A percentile compares a stretch with the other conserved stretches of the same genome.
These are phyloP conservation scores for Knufia petricola DNA, from an alignment of 2,329 filamentous ascomycete species.

Conservation along the genomic window DNA sequence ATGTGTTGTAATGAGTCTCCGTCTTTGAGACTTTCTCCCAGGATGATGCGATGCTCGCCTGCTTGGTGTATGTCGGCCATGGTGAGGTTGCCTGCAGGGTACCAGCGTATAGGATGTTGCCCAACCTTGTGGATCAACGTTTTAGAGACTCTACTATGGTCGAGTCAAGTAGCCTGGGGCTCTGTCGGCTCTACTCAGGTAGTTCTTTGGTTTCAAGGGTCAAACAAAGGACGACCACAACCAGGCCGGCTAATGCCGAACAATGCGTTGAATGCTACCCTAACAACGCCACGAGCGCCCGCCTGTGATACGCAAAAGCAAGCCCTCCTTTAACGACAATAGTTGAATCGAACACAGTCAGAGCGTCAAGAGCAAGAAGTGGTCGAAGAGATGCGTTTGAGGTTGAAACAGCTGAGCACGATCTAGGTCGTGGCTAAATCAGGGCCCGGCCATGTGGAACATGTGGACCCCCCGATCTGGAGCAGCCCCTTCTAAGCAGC, in stretches of 20 bases:
- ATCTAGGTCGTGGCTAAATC: neutral
- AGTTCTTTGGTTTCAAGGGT: neutral
- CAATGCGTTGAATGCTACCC: neutral
- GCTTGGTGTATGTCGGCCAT: slow-evolving; percentile 19
- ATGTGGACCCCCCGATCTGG: no score
- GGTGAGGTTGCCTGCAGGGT: neutral
- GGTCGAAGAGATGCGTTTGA: no score
- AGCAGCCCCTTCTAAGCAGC: no score
- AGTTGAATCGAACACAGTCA: neutral
- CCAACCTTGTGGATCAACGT: no score
- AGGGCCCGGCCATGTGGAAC: neutral
- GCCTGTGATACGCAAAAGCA: neutral
- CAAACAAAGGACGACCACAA: neutral
- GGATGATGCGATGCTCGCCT: slow-evolving; percentile 38
- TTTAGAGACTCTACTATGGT: no score
- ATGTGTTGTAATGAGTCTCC: slow-evolving; percentile 26
- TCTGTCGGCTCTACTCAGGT: no score
- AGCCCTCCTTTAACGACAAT: no score
- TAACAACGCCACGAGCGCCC: neutral
- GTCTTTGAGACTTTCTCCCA: slow-evolving; percentile 34
- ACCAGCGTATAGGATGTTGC: neutral
- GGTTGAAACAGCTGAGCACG: no score
- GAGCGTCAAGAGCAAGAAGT: no score
- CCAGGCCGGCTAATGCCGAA: neutral
- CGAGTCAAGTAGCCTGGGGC: no score